Evolutionary conservation across 1,284 basidiomycete species (phyloP).

Genomic region (Coniferiporia sulphurascens): DNA sequence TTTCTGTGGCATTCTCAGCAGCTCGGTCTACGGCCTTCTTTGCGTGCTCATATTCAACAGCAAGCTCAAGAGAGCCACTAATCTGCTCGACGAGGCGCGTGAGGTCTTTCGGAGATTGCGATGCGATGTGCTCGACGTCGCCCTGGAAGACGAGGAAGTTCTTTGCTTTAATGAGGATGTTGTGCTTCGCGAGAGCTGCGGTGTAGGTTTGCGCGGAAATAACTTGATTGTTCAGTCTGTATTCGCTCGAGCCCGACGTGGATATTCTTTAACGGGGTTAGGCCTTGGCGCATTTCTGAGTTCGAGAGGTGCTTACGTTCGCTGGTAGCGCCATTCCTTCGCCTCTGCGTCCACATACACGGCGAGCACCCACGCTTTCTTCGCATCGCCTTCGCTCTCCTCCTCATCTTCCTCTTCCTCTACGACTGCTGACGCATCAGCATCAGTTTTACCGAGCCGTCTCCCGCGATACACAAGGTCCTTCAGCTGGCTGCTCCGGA

Average conservation of each 20-base stretch:
- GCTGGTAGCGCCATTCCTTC: constrained; percentile 86
- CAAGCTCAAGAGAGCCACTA: constrained; percentile 87
- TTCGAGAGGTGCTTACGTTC: constrained; percentile 59
- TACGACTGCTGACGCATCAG: constrained; percentile 43
- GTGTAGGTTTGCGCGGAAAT: constrained; percentile 88
- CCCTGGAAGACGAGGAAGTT: constrained; percentile 99
- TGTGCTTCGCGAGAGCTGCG: constrained; percentile 78
- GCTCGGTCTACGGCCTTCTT: constrained; percentile 86
- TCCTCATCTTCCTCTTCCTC: constrained; percentile 48
- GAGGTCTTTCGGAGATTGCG: constrained; percentile 89
- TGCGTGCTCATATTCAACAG: constrained; percentile 85
- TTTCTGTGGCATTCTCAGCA: constrained; percentile 89
- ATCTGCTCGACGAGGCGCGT: constrained; percentile 94
- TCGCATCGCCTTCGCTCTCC: constrained; percentile 67
- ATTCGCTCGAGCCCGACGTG: constrained; percentile 80
- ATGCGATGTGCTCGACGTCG: constrained; percentile 97
- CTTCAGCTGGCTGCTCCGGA: constrained; percentile 89
- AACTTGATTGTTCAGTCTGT: constrained; percentile 74
- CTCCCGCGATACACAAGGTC: constrained; percentile 94
- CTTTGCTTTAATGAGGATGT: constrained; percentile 98
- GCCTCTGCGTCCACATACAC: constrained; percentile 76
- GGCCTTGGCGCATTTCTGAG: neutral
- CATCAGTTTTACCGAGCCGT: constrained; percentile 56
- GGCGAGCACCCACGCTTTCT: constrained; percentile 92
- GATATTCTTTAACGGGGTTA: constrained; percentile 53